These are phyloP conservation scores for Xylaria sp. DNA, from an alignment of 2,329 filamentous ascomycete species.

Conservation along the genomic window DNA sequence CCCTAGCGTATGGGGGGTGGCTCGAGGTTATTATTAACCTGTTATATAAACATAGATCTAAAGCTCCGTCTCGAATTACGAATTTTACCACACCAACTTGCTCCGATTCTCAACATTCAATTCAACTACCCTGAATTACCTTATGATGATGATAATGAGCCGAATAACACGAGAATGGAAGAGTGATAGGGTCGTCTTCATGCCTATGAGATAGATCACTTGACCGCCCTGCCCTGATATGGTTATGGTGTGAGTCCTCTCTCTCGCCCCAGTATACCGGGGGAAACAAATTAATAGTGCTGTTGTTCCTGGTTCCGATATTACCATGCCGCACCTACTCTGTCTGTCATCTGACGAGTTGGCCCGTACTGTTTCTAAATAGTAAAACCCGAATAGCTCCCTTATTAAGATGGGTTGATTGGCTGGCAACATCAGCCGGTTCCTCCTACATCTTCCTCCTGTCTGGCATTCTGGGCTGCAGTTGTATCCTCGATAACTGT, in stretches of 20 bases:
- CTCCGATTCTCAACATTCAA: neutral
- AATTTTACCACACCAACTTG: conserved; percentile 7
- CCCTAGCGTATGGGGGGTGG: neutral
- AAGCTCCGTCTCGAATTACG: neutral
- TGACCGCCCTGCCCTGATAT: neutral
- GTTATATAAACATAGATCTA: neutral
- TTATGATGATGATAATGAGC: neutral
- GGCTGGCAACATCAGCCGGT: neutral
- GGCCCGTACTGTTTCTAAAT: conserved; percentile 9
- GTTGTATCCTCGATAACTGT: conserved; percentile 8
- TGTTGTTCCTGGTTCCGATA: conserved; percentile 6
- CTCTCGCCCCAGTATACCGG: neutral
- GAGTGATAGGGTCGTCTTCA: neutral
- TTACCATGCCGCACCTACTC: neutral
- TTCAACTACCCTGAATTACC: neutral
- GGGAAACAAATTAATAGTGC: conserved; percentile 3
- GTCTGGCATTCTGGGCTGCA: neutral
- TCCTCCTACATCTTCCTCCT: neutral
- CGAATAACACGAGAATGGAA: neutral
- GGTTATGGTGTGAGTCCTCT: neutral
- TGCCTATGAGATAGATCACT: neutral
- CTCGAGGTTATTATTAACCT: neutral
- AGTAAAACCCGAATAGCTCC: neutral
- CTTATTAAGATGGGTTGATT: neutral
- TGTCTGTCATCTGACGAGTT: neutral